Evolutionary conservation across 1,284 basidiomycete genomes (phyloP).

Genomic region (Malassezia slooffiae): DNA sequence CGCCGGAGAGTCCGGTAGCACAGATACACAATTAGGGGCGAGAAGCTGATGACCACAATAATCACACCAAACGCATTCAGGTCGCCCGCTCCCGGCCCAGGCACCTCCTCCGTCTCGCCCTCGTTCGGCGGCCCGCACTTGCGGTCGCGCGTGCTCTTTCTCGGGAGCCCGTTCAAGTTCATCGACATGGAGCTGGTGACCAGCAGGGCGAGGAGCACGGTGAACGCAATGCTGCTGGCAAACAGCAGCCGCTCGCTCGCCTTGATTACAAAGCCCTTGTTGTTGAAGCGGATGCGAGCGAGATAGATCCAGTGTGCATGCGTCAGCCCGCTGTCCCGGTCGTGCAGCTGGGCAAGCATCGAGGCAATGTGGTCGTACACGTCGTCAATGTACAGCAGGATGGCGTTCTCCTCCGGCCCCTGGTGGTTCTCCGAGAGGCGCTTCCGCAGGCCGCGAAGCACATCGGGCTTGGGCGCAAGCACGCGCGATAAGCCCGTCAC

Average conservation of each 20-base stretch:
- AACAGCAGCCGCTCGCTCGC: constrained; percentile 44
- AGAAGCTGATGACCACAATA: neutral
- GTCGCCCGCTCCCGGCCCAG: too few relatives aligned
- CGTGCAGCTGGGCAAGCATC: constrained; percentile 70
- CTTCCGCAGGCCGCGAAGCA: constrained; percentile 69
- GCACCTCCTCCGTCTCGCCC: too few relatives aligned
- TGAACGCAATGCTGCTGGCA: constrained; percentile 62
- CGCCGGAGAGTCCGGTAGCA: neutral
- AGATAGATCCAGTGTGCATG: constrained; percentile 79
- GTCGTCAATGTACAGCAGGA: constrained; percentile 68
- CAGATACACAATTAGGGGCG: constrained; percentile 2
- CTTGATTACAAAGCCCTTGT: constrained; percentile 44
- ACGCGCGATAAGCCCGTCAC: constrained; percentile 71
- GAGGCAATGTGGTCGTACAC: constrained; percentile 88
- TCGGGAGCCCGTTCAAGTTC: constrained; percentile 53
- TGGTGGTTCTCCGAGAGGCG: constrained; percentile 51
- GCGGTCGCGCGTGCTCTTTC: constrained; percentile 47
- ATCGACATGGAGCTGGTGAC: constrained; percentile 31
- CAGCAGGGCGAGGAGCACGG: constrained; percentile 51
- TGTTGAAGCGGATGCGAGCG: constrained; percentile 60
- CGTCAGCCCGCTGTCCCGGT: constrained; percentile 77
- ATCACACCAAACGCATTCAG: constrained; percentile 4
- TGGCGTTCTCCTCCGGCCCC: constrained; percentile 16
- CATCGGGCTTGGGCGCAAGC: constrained; percentile 69
- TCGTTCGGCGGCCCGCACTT: too few relatives aligned